phyloP scores from a whole-genome alignment of 495 filamentous ascomycete species.

The Glonium stellatum region DNA sequence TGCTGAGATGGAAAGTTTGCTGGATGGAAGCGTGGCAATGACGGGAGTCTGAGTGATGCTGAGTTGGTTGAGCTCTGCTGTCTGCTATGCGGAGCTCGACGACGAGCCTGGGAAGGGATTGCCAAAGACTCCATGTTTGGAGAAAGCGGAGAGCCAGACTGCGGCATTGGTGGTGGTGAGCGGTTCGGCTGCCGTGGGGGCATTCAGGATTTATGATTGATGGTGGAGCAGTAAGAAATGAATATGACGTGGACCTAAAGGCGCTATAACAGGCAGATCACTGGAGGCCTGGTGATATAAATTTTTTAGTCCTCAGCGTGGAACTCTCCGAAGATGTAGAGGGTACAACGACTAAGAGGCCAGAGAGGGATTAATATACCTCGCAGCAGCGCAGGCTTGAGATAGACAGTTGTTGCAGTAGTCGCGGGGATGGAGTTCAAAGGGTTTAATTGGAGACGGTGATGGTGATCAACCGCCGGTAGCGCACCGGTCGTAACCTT shows the following conservation, averaged over 20 bases:
- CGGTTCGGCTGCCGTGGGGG: background rate
- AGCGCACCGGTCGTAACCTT: background rate
- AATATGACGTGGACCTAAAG: background rate
- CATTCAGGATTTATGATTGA: slow-evolving; percentile 13
- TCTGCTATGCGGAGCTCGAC: slow-evolving; percentile 13
- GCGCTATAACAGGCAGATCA: too few relatives aligned
- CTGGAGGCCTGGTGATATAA: background rate
- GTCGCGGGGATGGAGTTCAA: slow-evolving; percentile 6
- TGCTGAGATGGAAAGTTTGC: slow-evolving; percentile 34
- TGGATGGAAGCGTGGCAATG: slow-evolving; percentile 40
- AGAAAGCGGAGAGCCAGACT: slow-evolving; percentile 20
- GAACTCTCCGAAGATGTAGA: background rate
- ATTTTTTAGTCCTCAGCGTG: background rate
- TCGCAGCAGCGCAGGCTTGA: slow-evolving; percentile 16
- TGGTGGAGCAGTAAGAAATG: background rate
- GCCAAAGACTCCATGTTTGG: slow-evolving; percentile 24
- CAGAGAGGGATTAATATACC: slow-evolving; percentile 14
- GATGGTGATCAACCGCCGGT: slow-evolving; percentile 16
- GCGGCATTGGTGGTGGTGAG: background rate
- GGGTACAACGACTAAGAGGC: background rate
- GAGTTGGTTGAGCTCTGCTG: slow-evolving; percentile 17
- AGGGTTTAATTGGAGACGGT: slow-evolving; percentile 12
- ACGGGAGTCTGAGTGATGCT: slow-evolving; percentile 32
- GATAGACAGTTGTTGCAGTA: background rate
- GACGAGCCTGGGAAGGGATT: slow-evolving; percentile 23